Evolutionary conservation across 1,284 basidiomycete genomes (phyloP), one percentile per base, ranked within the genome.

Genomic region (Wallemia mellicola): DNA sequence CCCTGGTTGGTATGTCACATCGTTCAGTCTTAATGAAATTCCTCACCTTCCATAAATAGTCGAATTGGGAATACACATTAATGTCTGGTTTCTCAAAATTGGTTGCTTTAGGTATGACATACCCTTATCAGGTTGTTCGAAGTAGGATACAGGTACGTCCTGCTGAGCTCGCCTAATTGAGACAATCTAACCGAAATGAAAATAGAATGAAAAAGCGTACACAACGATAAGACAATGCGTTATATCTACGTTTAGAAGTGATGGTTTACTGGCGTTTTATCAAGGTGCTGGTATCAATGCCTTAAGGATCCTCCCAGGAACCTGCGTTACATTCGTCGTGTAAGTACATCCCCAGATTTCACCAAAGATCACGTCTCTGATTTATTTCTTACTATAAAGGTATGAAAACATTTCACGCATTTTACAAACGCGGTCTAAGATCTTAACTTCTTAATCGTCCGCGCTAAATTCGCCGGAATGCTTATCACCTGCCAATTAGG

Each of bases 291-390:
- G 81, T 2, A 89, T 88, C n/a, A 98, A 96, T 68, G 76, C 92
- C n/a, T 80, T 98, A 15, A 78, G 92, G 28, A 89, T 98, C 58
- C 75, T 98, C 9, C 92, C 92, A 0, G 92, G 92, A 24, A 98
- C 92, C 0, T 96, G 92, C 68, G 86, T 95, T 58, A 96, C 92
- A 1, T 95, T 98, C 67, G 92, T 98, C 33, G 89, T 95, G 22
- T 98, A 96, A 68, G 94, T 96, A 70, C 95, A 96, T 66, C 68
- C 92, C 59, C 84, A 17, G 28, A 17, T 30, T n/a, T n/a, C n/a
- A n/a, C n/a, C n/a, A n/a, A n/a, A n/a, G n/a, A n/a, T n/a, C n/a
- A n/a, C n/a, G n/a, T n/a, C n/a, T n/a, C n/a, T n/a, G n/a, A n/a
- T n/a, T n/a, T n/a, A n/a, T n/a, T n/a, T n/a, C n/a, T n/a, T 7